These are phyloP conservation scores for Thermothielavioides terrestris DNA, from an alignment of 495 filamentous ascomycete species.

Conservation along the genomic window DNA sequence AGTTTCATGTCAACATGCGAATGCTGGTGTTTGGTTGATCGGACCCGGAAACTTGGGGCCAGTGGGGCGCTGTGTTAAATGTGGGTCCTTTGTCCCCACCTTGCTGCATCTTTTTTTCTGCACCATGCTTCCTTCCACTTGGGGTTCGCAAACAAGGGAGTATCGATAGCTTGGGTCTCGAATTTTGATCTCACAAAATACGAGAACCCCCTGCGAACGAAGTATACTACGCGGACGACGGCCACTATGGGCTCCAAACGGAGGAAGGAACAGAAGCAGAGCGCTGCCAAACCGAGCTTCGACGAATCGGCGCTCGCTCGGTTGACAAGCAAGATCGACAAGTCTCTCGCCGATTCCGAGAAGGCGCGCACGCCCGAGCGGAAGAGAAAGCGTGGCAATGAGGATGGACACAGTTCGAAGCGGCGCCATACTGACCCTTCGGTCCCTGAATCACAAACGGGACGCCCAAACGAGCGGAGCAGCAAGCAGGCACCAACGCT, in stretches of 20 bases:
- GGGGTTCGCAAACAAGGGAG: too few relatives aligned
- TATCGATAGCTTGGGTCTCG: too few relatives aligned
- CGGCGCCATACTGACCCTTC: conserved; percentile 34
- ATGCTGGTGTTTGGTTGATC: too few relatives aligned
- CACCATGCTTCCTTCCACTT: not conserved
- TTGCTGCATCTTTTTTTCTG: too few relatives aligned
- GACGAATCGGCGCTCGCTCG: conserved; percentile 54
- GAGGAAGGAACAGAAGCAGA: conserved; percentile 16
- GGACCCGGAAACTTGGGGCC: not conserved
- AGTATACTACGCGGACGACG: not conserved
- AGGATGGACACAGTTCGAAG: conserved; percentile 38
- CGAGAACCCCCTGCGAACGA: not conserved
- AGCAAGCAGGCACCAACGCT: conserved; percentile 27
- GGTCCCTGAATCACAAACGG: conserved; percentile 20
- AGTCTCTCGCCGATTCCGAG: conserved; percentile 27
- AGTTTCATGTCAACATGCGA: too few relatives aligned
- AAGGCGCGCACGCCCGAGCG: conserved; percentile 32
- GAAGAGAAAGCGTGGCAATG: conserved; percentile 32
- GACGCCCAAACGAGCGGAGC: conserved; percentile 1
- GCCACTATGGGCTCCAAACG: conserved; percentile 19
- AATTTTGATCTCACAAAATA: too few relatives aligned
- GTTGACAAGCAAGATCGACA: conserved; percentile 58
- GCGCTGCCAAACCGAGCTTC: conserved; percentile 37
- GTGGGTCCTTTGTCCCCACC: too few relatives aligned
- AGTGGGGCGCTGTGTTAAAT: too few relatives aligned